Conservation (phyloP, 345 rosid genomes). For the Sisymbrium altissimum region DNA sequence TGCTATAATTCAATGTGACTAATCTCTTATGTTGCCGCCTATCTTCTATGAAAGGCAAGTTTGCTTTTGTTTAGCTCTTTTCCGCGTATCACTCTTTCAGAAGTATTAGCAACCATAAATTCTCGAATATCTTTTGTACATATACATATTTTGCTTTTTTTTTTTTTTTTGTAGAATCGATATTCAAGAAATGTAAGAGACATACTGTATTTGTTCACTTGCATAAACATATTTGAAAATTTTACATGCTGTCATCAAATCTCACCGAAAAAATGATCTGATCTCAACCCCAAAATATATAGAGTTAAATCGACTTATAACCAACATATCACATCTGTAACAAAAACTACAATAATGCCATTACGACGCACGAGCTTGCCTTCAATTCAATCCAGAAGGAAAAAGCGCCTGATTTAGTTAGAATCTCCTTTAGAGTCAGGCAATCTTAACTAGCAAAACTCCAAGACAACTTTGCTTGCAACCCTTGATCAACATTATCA, state of each 20-base stretch:
- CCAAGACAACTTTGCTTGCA: not conserved
- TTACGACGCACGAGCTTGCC: not conserved
- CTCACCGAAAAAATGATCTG: not conserved
- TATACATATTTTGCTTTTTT: no score
- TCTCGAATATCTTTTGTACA: not conserved
- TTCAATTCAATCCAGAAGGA: not conserved
- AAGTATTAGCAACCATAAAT: not conserved
- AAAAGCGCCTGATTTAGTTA: not conserved
- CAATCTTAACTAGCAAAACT: not conserved
- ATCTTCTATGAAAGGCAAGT: not conserved
- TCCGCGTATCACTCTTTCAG: not conserved
- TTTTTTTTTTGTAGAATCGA: not conserved
- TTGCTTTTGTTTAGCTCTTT: not conserved
- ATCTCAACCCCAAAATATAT: not conserved
- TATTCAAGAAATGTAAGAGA: not conserved
- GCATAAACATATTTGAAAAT: not conserved
- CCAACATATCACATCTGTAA: constrained; percentile 2
- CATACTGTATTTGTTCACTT: not conserved
- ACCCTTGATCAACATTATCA: not conserved
- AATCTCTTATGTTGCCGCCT: not conserved
- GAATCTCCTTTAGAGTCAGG: not conserved
- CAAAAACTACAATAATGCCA: not conserved
- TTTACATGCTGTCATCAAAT: constrained; percentile 4
- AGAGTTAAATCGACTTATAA: constrained; percentile 22
- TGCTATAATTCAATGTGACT: not conserved